phyloP scores from a whole-genome alignment of 148 eudicot genomes.

The Camellia lanceoleosa region DNA sequence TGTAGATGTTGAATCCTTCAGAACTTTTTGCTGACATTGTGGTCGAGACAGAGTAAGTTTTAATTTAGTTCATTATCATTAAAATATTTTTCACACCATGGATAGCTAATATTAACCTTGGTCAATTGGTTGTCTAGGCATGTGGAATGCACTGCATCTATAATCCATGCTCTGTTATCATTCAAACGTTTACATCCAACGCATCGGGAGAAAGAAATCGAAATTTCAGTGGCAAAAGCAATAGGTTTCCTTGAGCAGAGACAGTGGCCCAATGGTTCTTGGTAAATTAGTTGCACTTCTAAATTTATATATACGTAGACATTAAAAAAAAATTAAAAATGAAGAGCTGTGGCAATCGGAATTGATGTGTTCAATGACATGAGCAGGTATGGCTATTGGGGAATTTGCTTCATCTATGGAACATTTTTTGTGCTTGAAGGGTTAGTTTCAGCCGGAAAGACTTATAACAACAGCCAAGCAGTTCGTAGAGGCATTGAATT shows the following conservation, averaged over 20 bases:
- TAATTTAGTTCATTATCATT: background rate
- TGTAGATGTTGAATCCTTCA: slow-evolving; percentile 14
- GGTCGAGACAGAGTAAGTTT: slow-evolving; percentile 11
- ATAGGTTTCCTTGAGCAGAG: too few relatives aligned
- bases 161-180: too few relatives aligned
- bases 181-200: too few relatives aligned
- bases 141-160: slow-evolving; percentile 3
- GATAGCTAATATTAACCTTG: background rate
- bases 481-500: slow-evolving; percentile 7
- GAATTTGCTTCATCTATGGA: slow-evolving; percentile 18
- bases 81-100: background rate
- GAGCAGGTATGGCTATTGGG: slow-evolving; percentile 16
- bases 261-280: too few relatives aligned
- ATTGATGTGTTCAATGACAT: background rate
- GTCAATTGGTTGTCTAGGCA: background rate
- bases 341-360: background rate
- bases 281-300: too few relatives aligned
- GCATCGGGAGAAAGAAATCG: too few relatives aligned
- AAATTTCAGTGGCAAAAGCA: too few relatives aligned
- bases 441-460: background rate
- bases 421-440: slow-evolving; percentile 11
- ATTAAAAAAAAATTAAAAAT: too few relatives aligned
- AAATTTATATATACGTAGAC: too few relatives aligned
- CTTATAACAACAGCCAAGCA: background rate
- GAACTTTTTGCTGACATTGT: slow-evolving; percentile 12